Evolutionary conservation across 768 basidiomycete species (phyloP).

Genomic region (Macrocybe gigantea): DNA sequence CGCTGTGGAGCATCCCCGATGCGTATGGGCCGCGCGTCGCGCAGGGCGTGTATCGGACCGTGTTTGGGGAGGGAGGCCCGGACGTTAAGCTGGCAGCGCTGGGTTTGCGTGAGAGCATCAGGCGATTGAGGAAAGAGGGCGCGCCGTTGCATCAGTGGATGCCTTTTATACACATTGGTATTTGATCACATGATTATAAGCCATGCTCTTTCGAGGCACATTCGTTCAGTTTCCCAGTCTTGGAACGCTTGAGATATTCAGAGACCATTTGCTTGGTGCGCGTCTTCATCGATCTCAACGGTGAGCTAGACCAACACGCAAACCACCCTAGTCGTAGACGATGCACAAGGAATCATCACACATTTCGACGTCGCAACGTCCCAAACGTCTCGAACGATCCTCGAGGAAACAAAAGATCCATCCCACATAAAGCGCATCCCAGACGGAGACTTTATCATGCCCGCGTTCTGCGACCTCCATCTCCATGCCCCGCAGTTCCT

Average conservation of each 20-base stretch:
- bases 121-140: not conserved
- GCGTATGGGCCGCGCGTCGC: conserved; percentile 1
- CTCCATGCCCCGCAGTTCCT: conserved; percentile 87
- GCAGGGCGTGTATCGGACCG: conserved; percentile 1
- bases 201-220: conserved; percentile 39
- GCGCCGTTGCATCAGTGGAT: conserved; percentile 1
- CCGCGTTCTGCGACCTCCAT: conserved; percentile 79
- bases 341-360: conserved; percentile 43
- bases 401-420: conserved; percentile 12
- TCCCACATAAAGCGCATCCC: conserved; percentile 29
- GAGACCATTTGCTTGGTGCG: conserved; percentile 51
- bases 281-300: not conserved
- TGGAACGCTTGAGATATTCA: conserved; percentile 47
- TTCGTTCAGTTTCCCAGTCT: conserved; percentile 53
- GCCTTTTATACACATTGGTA: conserved; percentile 3
- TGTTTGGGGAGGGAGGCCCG: not conserved
- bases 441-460: conserved; percentile 61
- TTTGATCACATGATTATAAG: not conserved
- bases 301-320: not conserved
- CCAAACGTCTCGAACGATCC: conserved; percentile 25
- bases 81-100: not conserved
- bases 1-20: conserved; percentile 11
- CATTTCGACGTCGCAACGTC: conserved; percentile 37
- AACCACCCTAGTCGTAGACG: conserved; percentile 9
- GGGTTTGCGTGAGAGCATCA: not conserved